Conservation (phyloP, 129 eudicot species). For the Helichrysum umbraculigerum region DNA sequence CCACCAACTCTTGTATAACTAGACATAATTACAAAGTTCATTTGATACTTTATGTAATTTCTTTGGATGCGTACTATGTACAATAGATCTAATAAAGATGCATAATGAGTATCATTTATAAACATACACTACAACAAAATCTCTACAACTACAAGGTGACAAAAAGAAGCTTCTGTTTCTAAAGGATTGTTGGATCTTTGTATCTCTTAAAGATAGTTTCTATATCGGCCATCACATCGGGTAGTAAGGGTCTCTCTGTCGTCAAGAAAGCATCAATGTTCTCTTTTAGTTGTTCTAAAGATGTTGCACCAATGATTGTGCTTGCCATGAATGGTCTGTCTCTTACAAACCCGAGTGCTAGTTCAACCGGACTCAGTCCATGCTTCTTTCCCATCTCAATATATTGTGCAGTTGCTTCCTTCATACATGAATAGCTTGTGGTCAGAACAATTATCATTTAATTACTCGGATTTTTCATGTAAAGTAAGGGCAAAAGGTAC, state of each 20-base stretch:
- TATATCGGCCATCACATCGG: conserved; percentile 64
- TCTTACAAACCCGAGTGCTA: conserved; percentile 80
- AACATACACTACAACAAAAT: too few species aligned
- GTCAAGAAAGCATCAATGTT: conserved; percentile 75
- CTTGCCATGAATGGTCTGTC: conserved; percentile 89
- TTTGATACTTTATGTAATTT: too few species aligned
- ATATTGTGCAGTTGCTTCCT: conserved; percentile 84
- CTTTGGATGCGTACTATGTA: too few species aligned
- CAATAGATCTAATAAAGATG: too few species aligned
- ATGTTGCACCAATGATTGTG: conserved; percentile 87
- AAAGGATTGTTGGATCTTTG: conserved; percentile 80
- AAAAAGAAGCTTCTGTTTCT: conserved; percentile 9
- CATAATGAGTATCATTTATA: too few species aligned
- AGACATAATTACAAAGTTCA: too few species aligned
- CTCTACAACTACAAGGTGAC: not conserved
- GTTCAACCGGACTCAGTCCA: conserved; percentile 66
- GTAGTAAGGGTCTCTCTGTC: conserved; percentile 64
- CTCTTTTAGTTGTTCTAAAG: conserved; percentile 81
- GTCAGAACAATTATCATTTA: not conserved
- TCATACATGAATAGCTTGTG: conserved; percentile 18
- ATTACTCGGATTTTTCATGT: not conserved
- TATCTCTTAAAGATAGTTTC: conserved; percentile 68
- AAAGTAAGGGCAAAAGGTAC: not conserved
- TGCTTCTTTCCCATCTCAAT: conserved; percentile 80
- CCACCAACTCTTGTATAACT: too few species aligned